Conservation (phyloP, 371 early-diverging fungal genomes). For the Mucor circinelloides region DNA sequence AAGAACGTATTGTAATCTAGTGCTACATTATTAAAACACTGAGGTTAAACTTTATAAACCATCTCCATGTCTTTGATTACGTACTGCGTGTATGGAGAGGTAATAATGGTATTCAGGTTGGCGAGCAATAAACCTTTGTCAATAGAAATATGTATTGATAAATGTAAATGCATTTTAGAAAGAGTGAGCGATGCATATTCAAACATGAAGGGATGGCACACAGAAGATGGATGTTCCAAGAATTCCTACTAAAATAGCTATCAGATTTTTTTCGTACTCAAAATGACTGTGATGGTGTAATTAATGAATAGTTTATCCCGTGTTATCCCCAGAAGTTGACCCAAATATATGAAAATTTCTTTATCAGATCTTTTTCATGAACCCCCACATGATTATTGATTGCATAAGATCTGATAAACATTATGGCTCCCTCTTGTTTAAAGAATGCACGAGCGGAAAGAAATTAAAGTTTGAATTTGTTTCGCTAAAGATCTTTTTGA, state of each 20-base stretch:
- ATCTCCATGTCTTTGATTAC: not conserved
- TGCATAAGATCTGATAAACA: constrained; percentile 3
- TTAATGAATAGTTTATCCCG: not conserved
- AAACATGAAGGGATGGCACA: not conserved
- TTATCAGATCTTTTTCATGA: constrained; percentile 2
- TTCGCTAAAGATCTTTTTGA: not conserved
- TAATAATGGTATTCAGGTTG: no score
- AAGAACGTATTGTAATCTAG: not conserved
- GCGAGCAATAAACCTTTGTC: no score
- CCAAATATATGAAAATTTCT: not conserved
- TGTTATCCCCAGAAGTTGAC: not conserved
- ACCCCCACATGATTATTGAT: not conserved
- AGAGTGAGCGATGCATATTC: not conserved
- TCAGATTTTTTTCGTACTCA: not conserved
- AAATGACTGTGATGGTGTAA: not conserved
- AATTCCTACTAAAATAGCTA: not conserved
- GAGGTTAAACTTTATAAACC: not conserved
- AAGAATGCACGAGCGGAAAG: not conserved
- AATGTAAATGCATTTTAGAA: not conserved
- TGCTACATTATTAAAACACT: not conserved
- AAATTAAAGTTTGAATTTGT: not conserved
- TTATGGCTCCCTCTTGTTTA: not conserved
- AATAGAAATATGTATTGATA: no score
- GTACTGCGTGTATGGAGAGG: not conserved
- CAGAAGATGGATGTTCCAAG: not conserved